A percentile compares a stretch with the other conserved stretches of the same genome.
phyloP scores from a whole-genome alignment of 805 yeast species.

The Yamadazyma scolyti region DNA sequence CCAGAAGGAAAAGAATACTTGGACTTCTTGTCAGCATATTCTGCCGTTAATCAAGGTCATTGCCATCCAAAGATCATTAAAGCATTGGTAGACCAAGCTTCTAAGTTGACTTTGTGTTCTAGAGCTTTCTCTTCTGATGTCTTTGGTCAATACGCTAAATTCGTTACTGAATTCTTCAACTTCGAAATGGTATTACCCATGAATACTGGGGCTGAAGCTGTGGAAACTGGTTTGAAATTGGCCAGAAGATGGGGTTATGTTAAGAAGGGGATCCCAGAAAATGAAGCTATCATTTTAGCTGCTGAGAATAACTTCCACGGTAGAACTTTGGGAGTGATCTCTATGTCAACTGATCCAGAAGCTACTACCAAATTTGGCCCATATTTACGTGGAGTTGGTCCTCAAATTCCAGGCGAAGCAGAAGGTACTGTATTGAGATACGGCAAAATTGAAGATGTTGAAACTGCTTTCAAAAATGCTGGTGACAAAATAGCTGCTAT shows the following conservation, averaged over 20 bases:
- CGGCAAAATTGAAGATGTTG: slow-evolving; percentile 83
- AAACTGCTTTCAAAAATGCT: slow-evolving; percentile 71
- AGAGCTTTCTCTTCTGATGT: slow-evolving; percentile 90
- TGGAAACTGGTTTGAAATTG: slow-evolving; percentile 87
- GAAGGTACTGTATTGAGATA: slow-evolving; percentile 63
- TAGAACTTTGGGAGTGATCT: slow-evolving; percentile 89
- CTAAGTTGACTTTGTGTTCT: slow-evolving; percentile 77
- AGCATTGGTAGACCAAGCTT: slow-evolving; percentile 86
- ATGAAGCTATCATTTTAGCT: slow-evolving; percentile 82
- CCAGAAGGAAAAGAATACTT: slow-evolving; percentile 94
- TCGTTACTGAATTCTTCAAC: slow-evolving; percentile 79
- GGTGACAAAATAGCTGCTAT: slow-evolving; percentile 91
- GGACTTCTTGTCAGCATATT: slow-evolving; percentile 90
- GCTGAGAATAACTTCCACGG: slow-evolving; percentile 95
- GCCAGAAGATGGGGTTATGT: slow-evolving; percentile 98
- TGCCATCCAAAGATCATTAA: slow-evolving; percentile 89
- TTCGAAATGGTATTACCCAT: slow-evolving; percentile 94
- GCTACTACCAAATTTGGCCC: slow-evolving; percentile 90
- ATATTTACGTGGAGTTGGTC: slow-evolving; percentile 78
- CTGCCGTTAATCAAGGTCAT: slow-evolving; percentile 98
- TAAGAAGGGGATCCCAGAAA: slow-evolving; percentile 75
- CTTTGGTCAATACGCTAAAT: slow-evolving; percentile 84
- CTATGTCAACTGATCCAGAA: slow-evolving; percentile 95
- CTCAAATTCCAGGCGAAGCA: slow-evolving; percentile 72
- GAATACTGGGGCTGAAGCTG: slow-evolving; percentile 99